Evolutionary conservation across 139 green algal genomes (phyloP).

Genomic region (Volvox reticuliferus): DNA sequence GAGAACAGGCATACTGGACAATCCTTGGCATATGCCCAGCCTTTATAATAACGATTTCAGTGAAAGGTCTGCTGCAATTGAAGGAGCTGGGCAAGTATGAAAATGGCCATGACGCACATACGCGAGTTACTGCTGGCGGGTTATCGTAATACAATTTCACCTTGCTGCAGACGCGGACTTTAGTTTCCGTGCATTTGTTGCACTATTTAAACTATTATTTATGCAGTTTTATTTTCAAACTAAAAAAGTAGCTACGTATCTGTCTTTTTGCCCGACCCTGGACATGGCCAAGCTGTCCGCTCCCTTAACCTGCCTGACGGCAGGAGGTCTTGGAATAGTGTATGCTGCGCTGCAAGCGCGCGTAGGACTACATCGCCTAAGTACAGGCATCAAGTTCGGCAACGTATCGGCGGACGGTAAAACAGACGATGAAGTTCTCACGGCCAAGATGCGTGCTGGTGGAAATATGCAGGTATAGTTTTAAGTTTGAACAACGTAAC

Average conservation of each 20-base stretch:
- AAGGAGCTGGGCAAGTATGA: too few species aligned
- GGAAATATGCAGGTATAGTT: constrained; percentile 27
- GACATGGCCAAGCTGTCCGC: background rate
- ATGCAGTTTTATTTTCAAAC: background rate
- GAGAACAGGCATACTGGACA: too few species aligned
- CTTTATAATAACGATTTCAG: too few species aligned
- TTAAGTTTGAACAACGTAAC: background rate
- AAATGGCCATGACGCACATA: too few species aligned
- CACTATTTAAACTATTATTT: background rate
- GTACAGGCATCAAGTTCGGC: background rate
- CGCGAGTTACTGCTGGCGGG: too few species aligned
- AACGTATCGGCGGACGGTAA: background rate
- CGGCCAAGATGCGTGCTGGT: constrained; percentile 1
- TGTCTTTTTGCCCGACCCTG: too few species aligned
- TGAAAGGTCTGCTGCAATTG: too few species aligned
- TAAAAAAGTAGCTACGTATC: background rate
- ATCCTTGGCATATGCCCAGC: too few species aligned
- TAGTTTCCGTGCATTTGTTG: too few species aligned
- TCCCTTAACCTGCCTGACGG: constrained; percentile 2
- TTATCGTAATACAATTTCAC: too few species aligned
- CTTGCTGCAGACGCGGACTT: too few species aligned
- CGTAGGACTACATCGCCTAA: constrained; percentile 2
- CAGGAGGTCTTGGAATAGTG: background rate
- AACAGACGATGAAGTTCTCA: background rate
- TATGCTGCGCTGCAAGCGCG: constrained; percentile 15